A percentile compares a stretch with the other conserved stretches of the same genome.
Conservation (phyloP, 352 stramenopile species). For the Globisporangium mamillatum region DNA sequence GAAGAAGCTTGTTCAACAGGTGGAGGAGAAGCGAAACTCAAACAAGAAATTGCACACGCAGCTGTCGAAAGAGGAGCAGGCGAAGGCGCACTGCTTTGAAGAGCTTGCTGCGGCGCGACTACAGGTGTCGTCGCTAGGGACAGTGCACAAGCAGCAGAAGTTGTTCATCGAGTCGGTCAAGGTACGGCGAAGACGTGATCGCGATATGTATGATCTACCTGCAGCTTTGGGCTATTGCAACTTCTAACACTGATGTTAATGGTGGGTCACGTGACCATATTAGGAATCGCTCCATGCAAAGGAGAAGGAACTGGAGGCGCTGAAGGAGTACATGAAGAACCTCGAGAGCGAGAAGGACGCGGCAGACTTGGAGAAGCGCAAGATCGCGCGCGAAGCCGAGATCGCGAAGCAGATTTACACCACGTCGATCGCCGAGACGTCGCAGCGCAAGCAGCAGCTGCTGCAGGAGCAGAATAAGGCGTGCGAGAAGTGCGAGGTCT, state of each 20-base stretch:
- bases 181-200: slow-evolving; percentile 23
- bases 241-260: not conserved
- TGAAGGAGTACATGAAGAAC: slow-evolving; percentile 63
- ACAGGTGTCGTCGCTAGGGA: slow-evolving; percentile 67
- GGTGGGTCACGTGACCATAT: not conserved
- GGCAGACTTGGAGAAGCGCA: slow-evolving; percentile 52
- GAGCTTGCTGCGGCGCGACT: slow-evolving; percentile 67
- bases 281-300: slow-evolving; percentile 55
- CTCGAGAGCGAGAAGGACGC: slow-evolving; percentile 54
- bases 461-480: slow-evolving; percentile 51
- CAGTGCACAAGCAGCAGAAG: slow-evolving; percentile 81
- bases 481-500: slow-evolving; percentile 56
- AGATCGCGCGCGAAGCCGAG: slow-evolving; percentile 52
- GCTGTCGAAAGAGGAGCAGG: slow-evolving; percentile 61
- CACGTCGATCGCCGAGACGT: slow-evolving; percentile 32
- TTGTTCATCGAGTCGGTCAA: slow-evolving; percentile 60
- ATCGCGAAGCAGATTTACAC: slow-evolving; percentile 65
- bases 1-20: slow-evolving; percentile 75
- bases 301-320: slow-evolving; percentile 57
- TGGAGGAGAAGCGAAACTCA: slow-evolving; percentile 76
- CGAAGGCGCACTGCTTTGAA: slow-evolving; percentile 72
- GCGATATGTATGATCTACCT: not conserved
- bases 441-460: slow-evolving; percentile 49
- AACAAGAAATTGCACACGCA: slow-evolving; percentile 73
- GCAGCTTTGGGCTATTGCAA: not conserved